Evolutionary conservation across 805 yeast genomes (phyloP), one percentile per base, ranked within the genome.

Genomic region (Teunomyces pallodes): DNA sequence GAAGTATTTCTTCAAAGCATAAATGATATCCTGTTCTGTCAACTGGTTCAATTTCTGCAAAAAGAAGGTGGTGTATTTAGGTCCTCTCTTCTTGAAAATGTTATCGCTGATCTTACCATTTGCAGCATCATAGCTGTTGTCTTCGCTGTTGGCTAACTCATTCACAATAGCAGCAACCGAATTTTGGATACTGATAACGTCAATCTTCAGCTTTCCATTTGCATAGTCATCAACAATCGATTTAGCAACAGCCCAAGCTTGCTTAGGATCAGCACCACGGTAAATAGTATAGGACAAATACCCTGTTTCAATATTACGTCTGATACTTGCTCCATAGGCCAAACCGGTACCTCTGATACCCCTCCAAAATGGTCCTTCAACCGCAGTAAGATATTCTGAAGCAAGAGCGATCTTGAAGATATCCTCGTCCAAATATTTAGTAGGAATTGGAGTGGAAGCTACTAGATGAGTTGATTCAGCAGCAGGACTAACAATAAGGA

Each of bases 361-460:
- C 58, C 89, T 80, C 97, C 98, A 92, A 53, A 92, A 85, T 31
- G 98, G 99, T 2, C 99, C 99, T 65, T 94, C 99, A 14, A 89
- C 90, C 32, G 90, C 86, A 54, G 85, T 87, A 47, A 94, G 72
- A 57, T 83, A 86, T 47, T 87, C 90, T 5, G 86, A 77, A 5
- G 90, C 88, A 26, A 91, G 75, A 0, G 85, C 77, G 36, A 92
- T 74, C 24, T 84, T 85, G 45, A 86, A 83, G 28, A 83, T 72
- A 56, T 91, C 96, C 14, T 66, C 69, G 44, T 68, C 56, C 35
- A 64, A 51, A 51, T 71, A 74, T 46, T 68, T 64, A 1, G 76
- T 69, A 1, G 92, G 89, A 10, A 86, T 80, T 1, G 69, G 70
- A 0, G 96, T 76, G 5, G 82, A 66, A 0, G 87, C 61, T 20